Evolutionary conservation across 2,329 filamentous ascomycete species (phyloP).

Genomic region (Penicillium sp.): DNA sequence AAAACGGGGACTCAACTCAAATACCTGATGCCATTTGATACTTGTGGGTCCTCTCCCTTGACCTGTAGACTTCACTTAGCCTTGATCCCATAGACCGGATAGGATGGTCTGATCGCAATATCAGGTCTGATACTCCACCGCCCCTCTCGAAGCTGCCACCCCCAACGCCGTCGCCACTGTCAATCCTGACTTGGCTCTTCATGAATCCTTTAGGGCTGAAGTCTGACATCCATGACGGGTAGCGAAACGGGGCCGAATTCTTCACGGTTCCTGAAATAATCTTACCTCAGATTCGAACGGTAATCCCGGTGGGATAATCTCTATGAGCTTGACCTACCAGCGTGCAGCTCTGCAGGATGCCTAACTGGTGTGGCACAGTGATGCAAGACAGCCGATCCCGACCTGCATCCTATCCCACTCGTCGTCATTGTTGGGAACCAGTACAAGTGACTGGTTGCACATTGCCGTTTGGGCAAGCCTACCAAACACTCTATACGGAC

Average conservation of each 20-base stretch:
- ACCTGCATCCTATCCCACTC: background rate
- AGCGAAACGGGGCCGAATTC: background rate
- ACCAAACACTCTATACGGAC: background rate
- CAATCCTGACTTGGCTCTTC: background rate
- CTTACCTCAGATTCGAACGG: conserved; percentile 8
- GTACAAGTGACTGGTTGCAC: background rate
- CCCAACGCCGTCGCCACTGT: background rate
- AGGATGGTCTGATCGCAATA: conserved; percentile 5
- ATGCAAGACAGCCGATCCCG: background rate
- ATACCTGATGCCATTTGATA: background rate
- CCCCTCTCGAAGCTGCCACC: background rate
- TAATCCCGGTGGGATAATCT: background rate
- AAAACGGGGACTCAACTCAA: background rate
- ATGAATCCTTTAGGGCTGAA: background rate
- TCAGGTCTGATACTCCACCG: background rate
- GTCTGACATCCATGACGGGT: background rate
- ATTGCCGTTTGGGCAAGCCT: background rate
- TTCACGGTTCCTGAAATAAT: conserved; percentile 2
- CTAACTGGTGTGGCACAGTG: background rate
- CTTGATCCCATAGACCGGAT: background rate
- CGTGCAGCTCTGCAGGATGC: background rate
- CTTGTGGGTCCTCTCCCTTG: background rate
- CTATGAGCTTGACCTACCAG: background rate
- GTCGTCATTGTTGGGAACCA: background rate
- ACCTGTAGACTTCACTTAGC: background rate